Base-by-base conservation (phyloP, 495 filamentous ascomycete species). In the Hapsidospora chrysogenum region DNA sequence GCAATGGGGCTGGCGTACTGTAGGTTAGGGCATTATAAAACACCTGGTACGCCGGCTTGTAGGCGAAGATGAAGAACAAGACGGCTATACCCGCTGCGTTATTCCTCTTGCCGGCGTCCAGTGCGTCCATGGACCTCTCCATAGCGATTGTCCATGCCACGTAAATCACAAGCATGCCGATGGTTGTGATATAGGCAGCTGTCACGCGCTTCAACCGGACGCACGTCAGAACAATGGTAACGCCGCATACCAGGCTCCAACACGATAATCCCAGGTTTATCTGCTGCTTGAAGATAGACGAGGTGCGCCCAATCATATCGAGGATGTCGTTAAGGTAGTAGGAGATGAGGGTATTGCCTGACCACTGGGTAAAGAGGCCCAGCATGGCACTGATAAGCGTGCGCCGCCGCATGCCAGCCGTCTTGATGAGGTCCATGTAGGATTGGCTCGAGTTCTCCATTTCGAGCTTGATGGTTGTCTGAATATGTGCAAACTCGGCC, bases 1-100 rank as follows among this genome's bases (percentile, higher is more conserved):
- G 48, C 39, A 40, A 56, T 55, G 11, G 53, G 50, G 18, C 60
- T 51, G 36, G 60, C 57, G 52, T 50, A 18, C 42, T 38, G 39
- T 51, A 63, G 4, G 56, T 52, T 13, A 61, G 42, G 17, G 68
- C 57, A 39, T 68, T 61, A 41, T 69, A 72, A 36, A 54, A 64
- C 44, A 64, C 52, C 28, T 60, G 57, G 47, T 78, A 78, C 41
- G 64, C 68, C 2, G 72, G 74, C 1, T 61, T 64, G 44, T 76
- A 78, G 19, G 58, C 54, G 41, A 74, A 79, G 40, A 74, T 73
- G 39, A 73, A 76, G 54, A 76, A 70, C 16, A 66, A 42, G 14
- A 56, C 57, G 8, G 61, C 63, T 9, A 70, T 42, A 30, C 52
- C 53, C 17, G 60, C 60, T 2, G 47, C 37, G 10, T 50, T 34